Base-by-base conservation (phyloP, 352 stramenopile species). In the Aphanomyces astaci region DNA sequence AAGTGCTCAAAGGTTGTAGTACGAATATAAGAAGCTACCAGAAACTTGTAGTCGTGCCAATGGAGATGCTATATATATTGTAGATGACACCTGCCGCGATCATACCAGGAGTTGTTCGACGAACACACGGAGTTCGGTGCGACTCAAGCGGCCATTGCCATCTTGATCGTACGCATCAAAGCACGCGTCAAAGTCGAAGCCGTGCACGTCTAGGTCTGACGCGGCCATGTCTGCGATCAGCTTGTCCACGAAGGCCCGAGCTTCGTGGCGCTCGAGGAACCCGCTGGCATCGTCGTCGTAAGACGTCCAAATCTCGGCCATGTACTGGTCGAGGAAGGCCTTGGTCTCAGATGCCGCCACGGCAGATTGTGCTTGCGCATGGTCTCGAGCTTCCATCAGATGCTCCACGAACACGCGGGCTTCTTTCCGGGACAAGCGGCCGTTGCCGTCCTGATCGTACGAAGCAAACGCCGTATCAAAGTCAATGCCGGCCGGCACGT, bases 171-270 rank as follows among this genome's bases (percentile, higher is more conserved):
- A 68, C n/a, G 43, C 43, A n/a, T 45, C 28, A 49, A 68, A 68
- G 27, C 62, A 68, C 33, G 49, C 62, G 32, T 68, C 62, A 68
- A 68, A 68, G 39, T 68, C 49, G 43, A 68, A 51, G 30, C 39
- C 39, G 22, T 51, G 62, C 0, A 68, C 43, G 30, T 52, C 51
- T 4, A 59, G 39, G 33, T 45, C 62, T n/a, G 25, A 51, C 33
- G 49, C 49, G 13, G n/a, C 27, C 28, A 59, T 59, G 24, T 68
- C 62, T 19, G 28, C 43, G 33, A 68, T 68, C 9, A 68, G 62
- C 19, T 28, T 46, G 24, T 68, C 25, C 28, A 68, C 62, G 28
- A 68, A 68, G 24, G 25, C 46, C 19, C 62, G 62, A 4, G 62
- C 49, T 45, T 68, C 62, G 11, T 19, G 24, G 17, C 39, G 31